Conservation (phyloP, 257 asterid genomes). For the Solanum arcanum region DNA sequence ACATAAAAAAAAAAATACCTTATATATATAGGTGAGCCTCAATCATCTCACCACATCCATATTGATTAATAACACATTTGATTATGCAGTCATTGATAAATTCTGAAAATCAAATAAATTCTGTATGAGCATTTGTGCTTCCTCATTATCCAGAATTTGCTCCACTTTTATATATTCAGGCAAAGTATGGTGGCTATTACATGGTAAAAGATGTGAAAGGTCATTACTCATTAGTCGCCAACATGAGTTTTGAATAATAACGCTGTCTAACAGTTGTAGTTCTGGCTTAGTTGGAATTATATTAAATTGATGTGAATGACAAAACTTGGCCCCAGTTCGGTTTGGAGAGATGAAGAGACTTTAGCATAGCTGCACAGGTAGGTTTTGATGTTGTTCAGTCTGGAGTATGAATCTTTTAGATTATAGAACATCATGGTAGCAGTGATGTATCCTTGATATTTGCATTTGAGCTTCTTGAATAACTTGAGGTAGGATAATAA, state of each 20-base stretch:
- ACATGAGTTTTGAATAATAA: background rate
- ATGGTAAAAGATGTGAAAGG: background rate
- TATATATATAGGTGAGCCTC: background rate
- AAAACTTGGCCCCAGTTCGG: background rate
- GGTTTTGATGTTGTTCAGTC: background rate
- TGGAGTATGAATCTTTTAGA: background rate
- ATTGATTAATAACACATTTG: too few relatives aligned
- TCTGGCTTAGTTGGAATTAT: background rate
- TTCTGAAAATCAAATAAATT: too few relatives aligned
- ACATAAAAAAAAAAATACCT: background rate
- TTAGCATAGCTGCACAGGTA: background rate
- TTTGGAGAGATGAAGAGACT: background rate
- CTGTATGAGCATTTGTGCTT: background rate
- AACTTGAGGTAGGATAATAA: background rate
- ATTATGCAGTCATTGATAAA: too few relatives aligned
- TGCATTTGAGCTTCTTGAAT: background rate
- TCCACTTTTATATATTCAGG: background rate
- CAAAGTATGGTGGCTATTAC: background rate
- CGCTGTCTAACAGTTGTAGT: background rate
- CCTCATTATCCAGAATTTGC: background rate
- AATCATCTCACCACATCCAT: too few relatives aligned
- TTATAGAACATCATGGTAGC: background rate
- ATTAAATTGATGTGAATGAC: background rate
- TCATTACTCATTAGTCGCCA: background rate
- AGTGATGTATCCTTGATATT: background rate